Base-by-base conservation (phyloP, 1,284 basidiomycete genomes). In the Testicularia cyperi region DNA sequence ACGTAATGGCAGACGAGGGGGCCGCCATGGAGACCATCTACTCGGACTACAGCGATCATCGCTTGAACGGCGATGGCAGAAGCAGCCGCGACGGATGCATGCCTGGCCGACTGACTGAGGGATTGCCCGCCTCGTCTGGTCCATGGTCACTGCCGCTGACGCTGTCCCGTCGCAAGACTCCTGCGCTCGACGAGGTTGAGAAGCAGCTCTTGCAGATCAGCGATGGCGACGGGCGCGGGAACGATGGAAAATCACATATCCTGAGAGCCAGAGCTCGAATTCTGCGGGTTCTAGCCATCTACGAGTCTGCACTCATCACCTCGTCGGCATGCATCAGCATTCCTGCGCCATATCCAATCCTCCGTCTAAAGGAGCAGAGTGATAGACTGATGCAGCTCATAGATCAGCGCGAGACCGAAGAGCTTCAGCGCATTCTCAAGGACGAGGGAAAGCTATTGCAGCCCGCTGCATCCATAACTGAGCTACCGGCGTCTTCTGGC, bases 1-100 rank as follows among this genome's bases (percentile, higher is more conserved):
- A 90, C 71, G 81, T 98, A 15, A 94, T 92, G 85, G 90, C 89
- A 75, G 94, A 98, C 77, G 90, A 89, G 24, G 68, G 66, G 6
- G 58, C 70, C 16, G 41, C 44, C 10, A 47, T 70, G 49, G 52
- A 64, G 29, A 53, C 47, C 18, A 47, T 70, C 44, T 45, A 64
- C 38, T 53, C 48, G n/a, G 61, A 65, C 38, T n/a, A n/a, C n/a
- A n/a, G n/a, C n/a, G n/a, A n/a, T n/a, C n/a, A n/a, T n/a, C n/a
- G n/a, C n/a, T n/a, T n/a, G n/a, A n/a, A n/a, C n/a, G n/a, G n/a
- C n/a, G n/a, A n/a, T n/a, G n/a, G n/a, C n/a, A n/a, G n/a, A n/a
- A n/a, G n/a, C n/a, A n/a, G n/a, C n/a, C n/a, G n/a, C n/a, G 15
- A 21, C 15, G 20, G 33, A 9, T 20, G 18, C 9, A 18, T 32